Conservation (phyloP, 768 basidiomycete genomes). For the Sarcodon sp. region DNA sequence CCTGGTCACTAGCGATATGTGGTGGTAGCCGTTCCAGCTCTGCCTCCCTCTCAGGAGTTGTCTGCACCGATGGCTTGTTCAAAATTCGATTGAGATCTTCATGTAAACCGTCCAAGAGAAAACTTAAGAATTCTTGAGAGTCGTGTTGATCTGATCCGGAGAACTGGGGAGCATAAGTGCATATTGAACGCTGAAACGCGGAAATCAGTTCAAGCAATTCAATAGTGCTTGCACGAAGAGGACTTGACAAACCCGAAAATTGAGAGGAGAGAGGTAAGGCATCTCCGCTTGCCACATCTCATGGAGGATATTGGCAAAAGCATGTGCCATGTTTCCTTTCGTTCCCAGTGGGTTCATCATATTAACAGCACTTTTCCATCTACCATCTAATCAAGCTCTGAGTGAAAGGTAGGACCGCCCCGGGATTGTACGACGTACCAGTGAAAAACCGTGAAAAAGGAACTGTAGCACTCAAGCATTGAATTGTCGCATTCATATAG, state of each 20-base stretch:
- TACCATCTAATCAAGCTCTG: slow-evolving; percentile 36
- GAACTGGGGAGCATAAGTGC: slow-evolving; percentile 55
- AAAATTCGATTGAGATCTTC: slow-evolving; percentile 91
- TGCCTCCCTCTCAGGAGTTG: slow-evolving; percentile 72
- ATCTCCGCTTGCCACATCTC: slow-evolving; percentile 85
- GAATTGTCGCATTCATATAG: slow-evolving; percentile 98
- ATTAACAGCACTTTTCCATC: slow-evolving; percentile 79
- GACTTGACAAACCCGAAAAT: slow-evolving; percentile 59
- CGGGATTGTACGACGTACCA: slow-evolving; percentile 31
- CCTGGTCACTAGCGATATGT: slow-evolving; percentile 82
- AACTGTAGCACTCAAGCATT: slow-evolving; percentile 89
- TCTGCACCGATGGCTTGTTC: slow-evolving; percentile 47
- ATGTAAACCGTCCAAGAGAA: slow-evolving; percentile 89
- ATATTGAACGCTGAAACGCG: slow-evolving; percentile 41
- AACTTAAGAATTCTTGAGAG: slow-evolving; percentile 92
- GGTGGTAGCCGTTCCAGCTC: slow-evolving; percentile 79
- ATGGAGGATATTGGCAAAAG: slow-evolving; percentile 74
- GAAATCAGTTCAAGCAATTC: slow-evolving; percentile 6
- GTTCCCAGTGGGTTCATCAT: slow-evolving; percentile 78
- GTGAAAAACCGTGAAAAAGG: slow-evolving; percentile 92
- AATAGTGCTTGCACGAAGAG: not conserved
- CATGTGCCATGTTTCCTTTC: slow-evolving; percentile 66
- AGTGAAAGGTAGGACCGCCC: not conserved
- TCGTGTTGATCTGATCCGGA: slow-evolving; percentile 88
- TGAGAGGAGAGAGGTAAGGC: slow-evolving; percentile 67